Conservation (phyloP, 2,329 filamentous ascomycete species). For the Bretziella fagacearum region DNA sequence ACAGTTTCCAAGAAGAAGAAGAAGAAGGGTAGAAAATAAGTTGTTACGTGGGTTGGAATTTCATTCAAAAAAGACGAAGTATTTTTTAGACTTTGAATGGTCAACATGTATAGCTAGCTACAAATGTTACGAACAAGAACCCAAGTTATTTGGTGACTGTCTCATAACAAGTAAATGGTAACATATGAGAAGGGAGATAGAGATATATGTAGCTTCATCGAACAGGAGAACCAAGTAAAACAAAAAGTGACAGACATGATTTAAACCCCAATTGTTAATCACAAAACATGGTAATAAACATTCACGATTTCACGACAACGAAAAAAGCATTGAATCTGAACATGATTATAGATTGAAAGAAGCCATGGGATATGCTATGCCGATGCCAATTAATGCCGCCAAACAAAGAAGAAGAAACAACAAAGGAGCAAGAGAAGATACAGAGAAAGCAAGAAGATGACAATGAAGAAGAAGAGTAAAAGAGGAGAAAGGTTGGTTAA, state of each 20-base stretch:
- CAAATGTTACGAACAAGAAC: too few species aligned
- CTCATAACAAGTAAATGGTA: too few species aligned
- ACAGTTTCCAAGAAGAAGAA: slow-evolving; percentile 31
- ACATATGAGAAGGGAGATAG: too few species aligned
- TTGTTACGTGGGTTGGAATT: neutral
- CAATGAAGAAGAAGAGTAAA: neutral
- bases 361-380: slow-evolving; percentile 9
- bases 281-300: too few species aligned
- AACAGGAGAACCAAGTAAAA: neutral
- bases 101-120: too few species aligned
- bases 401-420: slow-evolving; percentile 2
- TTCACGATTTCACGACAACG: too few species aligned
- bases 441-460: neutral
- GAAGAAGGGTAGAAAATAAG: slow-evolving; percentile 30
- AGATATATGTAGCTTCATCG: too few species aligned
- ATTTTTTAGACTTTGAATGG: neutral
- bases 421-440: slow-evolving; percentile 1
- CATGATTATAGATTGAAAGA: slow-evolving; percentile 4
- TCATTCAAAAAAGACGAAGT: neutral
- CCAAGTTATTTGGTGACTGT: too few species aligned
- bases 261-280: too few species aligned
- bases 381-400: slow-evolving; percentile 8
- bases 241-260: too few species aligned
- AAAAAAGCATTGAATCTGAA: neutral
- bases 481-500: neutral